These are phyloP conservation scores for Penicillium sp. DNA, from an alignment of 2,329 filamentous ascomycete species.

Conservation along the genomic window DNA sequence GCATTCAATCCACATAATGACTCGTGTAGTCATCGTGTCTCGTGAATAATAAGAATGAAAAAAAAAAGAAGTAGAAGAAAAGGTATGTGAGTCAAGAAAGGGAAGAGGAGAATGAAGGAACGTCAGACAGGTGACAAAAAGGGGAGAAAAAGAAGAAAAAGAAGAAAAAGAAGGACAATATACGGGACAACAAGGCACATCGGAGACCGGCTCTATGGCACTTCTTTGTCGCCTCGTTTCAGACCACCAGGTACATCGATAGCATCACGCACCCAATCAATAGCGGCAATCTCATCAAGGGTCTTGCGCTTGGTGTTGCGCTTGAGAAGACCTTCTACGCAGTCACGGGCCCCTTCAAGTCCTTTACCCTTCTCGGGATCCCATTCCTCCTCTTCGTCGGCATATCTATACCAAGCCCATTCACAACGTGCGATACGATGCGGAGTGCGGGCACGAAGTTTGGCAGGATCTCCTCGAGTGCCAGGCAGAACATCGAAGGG, in stretches of 20 bases:
- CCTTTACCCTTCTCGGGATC: slow-evolving; percentile 66
- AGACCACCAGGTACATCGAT: slow-evolving; percentile 65
- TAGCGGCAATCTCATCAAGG: slow-evolving; percentile 69
- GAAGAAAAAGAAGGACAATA: background rate
- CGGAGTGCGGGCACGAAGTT: slow-evolving; percentile 76
- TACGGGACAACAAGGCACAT: slow-evolving; percentile 8
- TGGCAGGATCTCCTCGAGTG: slow-evolving; percentile 67
- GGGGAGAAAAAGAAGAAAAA: slow-evolving; percentile 2
- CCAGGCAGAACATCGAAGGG: slow-evolving; percentile 89
- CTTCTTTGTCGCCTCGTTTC: slow-evolving; percentile 54
- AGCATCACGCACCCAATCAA: slow-evolving; percentile 74
- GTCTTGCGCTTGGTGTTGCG: slow-evolving; percentile 76
- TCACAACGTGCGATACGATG: slow-evolving; percentile 95
- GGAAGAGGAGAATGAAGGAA: background rate
- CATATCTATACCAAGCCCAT: slow-evolving; percentile 91
- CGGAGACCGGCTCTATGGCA: slow-evolving; percentile 40
- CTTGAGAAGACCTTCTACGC: slow-evolving; percentile 81
- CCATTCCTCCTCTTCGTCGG: slow-evolving; percentile 81
- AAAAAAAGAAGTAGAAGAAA: slow-evolving; percentile 1
- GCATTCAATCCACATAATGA: slow-evolving; percentile 8
- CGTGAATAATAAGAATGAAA: slow-evolving; percentile 11
- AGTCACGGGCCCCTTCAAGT: slow-evolving; percentile 72
- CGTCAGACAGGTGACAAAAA: slow-evolving; percentile 5
- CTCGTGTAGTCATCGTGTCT: slow-evolving; percentile 15
- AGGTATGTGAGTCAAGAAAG: slow-evolving; percentile 4